Percentiles rank a stretch among this genome's conserved stretches.
Conservation (phyloP, 2,329 filamentous ascomycete species). For the Colletotrichum abscissum region DNA sequence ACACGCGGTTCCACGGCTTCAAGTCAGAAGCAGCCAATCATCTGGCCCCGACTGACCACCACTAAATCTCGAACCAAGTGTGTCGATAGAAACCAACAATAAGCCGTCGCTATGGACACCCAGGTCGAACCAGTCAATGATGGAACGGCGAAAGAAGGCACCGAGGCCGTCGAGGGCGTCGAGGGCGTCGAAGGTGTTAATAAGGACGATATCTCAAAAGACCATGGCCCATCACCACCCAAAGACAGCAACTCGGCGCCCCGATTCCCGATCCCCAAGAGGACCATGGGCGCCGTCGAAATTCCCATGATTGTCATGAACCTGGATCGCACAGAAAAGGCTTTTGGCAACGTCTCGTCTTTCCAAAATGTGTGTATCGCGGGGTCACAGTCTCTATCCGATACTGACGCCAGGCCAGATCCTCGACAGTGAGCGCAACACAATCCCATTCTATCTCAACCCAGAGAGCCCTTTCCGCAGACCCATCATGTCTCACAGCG, state of each 20-base stretch:
- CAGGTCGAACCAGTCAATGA: slow-evolving; percentile 3
- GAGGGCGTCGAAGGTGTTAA: no score
- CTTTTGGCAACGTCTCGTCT: slow-evolving; percentile 52
- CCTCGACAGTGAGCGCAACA: slow-evolving; percentile 60
- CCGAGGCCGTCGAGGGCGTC: no score
- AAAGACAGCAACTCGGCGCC: slow-evolving; percentile 29
- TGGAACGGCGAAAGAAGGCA: not conserved
- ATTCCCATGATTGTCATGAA: slow-evolving; percentile 56
- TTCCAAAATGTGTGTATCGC: slow-evolving; percentile 50
- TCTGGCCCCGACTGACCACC: not conserved
- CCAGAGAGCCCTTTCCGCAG: slow-evolving; percentile 83
- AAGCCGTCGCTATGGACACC: slow-evolving; percentile 27
- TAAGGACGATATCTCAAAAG: not conserved
- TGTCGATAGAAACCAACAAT: not conserved
- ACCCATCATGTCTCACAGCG: slow-evolving; percentile 81
- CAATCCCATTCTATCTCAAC: slow-evolving; percentile 78
- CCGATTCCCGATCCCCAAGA: slow-evolving; percentile 47
- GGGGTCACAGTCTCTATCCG: not conserved
- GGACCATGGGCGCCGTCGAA: slow-evolving; percentile 53
- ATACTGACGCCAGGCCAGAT: slow-evolving; percentile 46
- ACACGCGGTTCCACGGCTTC: not conserved
- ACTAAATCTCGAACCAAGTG: not conserved
- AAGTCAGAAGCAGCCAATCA: not conserved
- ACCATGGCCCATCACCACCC: not conserved
- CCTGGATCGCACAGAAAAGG: slow-evolving; percentile 54